Base-by-base conservation (phyloP, 345 rosid genomes). In the Atalantia buxifolia region DNA sequence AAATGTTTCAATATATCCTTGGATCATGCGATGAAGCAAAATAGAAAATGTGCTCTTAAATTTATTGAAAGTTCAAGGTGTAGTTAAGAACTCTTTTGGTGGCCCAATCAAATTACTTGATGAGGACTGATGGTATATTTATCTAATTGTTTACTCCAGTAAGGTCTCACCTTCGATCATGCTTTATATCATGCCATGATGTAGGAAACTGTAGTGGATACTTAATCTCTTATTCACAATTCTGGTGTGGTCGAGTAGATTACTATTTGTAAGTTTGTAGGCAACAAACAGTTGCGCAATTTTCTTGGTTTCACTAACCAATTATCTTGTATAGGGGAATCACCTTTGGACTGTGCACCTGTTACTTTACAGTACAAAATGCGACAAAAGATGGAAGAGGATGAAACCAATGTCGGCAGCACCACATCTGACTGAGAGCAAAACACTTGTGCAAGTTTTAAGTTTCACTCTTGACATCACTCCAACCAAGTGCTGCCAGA, bases 301-400 rank as follows among this genome's bases (percentile, higher is more conserved):
- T 21, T 70, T 48, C 45, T 64, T 25, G 75, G 73, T 22, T 33
- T 33, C 19, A 56, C 61, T 69, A 33, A 48, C 4, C 1, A n/a
- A 16, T 67, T 66, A 69, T 38, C 19, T 55, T 6, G 74, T 82
- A 9, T 76, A 92, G 97, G 98, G 71, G 99, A 96, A 89, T 92
- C 97, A 56, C 92, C 97, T 31, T 79, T 96, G 68, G 98, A 96
- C 81, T 94, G 97, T 82, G 97, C 98, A 35, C 97, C 94, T 1
- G 95, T 88, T 28, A 92, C 97, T 45, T 85, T 92, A 74, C 97
- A 90, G 81, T 90, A 86, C 86, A 94, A 92, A 90, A 94, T 96
- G 97, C 86, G 79, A 53, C 83, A 81, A 82, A 95, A 87, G 86
- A 80, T 91, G 81, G 83, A 90, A 82, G 86, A 81, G 79, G 76